Evolutionary conservation across 495 filamentous ascomycete genomes (phyloP).

Genomic region (Chlorociboria aeruginascens): DNA sequence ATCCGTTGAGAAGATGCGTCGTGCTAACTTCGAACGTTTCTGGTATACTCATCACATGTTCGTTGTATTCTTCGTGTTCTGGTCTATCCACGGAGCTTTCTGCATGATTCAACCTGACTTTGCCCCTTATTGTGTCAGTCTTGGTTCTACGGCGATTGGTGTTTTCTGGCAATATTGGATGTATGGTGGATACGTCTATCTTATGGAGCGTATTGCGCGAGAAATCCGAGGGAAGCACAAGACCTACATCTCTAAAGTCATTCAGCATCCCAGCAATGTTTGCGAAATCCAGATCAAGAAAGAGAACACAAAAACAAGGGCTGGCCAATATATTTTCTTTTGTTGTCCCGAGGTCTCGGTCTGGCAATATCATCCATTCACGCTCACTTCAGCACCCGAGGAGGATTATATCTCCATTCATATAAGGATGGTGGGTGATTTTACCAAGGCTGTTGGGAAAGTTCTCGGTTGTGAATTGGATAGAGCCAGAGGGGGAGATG

Average conservation of each 20-base stretch:
- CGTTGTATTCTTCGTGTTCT: constrained; percentile 71
- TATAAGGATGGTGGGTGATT: constrained; percentile 59
- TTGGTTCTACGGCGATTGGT: constrained; percentile 48
- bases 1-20: constrained; percentile 53
- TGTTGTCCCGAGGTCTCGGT: constrained; percentile 71
- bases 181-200: constrained; percentile 60
- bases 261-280: constrained; percentile 73
- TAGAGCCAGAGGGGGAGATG: constrained; percentile 21
- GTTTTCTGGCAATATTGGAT: constrained; percentile 78
- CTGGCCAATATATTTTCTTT: constrained; percentile 74
- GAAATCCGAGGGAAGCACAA: constrained; percentile 61
- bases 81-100: constrained; percentile 68
- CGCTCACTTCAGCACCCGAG: constrained; percentile 66
- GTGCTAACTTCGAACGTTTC: constrained; percentile 66
- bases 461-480: constrained; percentile 60
- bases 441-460: constrained; percentile 50
- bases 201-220: constrained; percentile 55
- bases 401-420: constrained; percentile 77
- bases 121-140: constrained; percentile 51
- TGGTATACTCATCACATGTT: constrained; percentile 74
- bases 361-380: constrained; percentile 74
- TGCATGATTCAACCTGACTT: constrained; percentile 73
- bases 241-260: constrained; percentile 71
- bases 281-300: constrained; percentile 82
- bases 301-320: constrained; percentile 60